These are phyloP conservation scores for Sporothrix brasiliensis DNA, from an alignment of 2,329 filamentous ascomycete species.

Conservation along the genomic window DNA sequence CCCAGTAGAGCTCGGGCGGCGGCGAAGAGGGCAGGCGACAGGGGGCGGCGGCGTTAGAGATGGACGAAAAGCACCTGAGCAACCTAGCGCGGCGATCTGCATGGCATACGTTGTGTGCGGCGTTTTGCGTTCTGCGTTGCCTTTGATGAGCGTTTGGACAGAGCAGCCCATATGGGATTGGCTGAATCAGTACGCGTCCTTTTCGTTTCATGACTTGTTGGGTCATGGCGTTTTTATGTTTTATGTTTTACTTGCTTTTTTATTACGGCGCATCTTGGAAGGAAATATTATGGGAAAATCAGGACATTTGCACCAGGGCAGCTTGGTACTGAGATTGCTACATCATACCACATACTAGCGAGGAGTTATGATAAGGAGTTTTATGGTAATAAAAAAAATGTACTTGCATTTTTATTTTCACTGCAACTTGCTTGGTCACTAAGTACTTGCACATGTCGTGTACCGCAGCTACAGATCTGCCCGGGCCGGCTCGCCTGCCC, in stretches of 20 bases:
- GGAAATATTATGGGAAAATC: background rate
- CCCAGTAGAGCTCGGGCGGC: background rate
- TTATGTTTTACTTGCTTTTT: background rate
- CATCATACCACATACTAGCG: slow-evolving; percentile 8
- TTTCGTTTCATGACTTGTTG: background rate
- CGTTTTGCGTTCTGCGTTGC: background rate
- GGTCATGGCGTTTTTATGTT: background rate
- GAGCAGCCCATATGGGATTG: background rate
- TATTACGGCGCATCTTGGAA: background rate
- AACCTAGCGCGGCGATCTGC: background rate
- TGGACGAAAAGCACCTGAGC: background rate
- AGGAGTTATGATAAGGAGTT: background rate
- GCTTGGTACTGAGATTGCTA: background rate
- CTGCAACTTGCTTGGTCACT: no score
- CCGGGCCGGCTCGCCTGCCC: slow-evolving; percentile 56
- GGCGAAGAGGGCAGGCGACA: background rate
- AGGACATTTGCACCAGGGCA: slow-evolving; percentile 1
- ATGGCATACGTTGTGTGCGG: background rate
- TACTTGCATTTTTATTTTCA: no score
- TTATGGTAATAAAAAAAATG: background rate
- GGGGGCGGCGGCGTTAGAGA: no score
- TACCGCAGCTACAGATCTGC: slow-evolving; percentile 49
- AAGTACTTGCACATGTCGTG: no score
- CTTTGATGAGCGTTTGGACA: background rate
- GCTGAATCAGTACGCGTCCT: background rate